A percentile compares a stretch with the other conserved stretches of the same genome.
Evolutionary conservation across 208 protist genomes (phyloP).

Genomic region (Crithidia sp.): DNA sequence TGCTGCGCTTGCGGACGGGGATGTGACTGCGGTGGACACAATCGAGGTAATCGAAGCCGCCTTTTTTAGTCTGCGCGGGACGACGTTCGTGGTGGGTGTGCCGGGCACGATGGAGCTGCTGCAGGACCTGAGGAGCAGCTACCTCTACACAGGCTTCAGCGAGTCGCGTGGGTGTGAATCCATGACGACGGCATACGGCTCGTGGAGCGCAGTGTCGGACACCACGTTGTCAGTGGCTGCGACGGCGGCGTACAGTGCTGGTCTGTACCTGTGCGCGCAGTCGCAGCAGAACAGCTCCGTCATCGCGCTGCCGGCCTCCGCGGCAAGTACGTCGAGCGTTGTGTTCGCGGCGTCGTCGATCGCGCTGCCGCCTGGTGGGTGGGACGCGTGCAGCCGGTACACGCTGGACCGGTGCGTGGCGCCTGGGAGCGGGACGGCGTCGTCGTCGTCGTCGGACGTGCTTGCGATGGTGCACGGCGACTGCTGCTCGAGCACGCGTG

Average conservation of each 20-base stretch:
- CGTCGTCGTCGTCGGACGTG: conserved; percentile 6
- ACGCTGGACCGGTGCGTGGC: conserved; percentile 38
- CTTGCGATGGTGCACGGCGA: conserved; percentile 53
- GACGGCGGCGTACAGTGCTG: not conserved
- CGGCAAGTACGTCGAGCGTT: conserved; percentile 6
- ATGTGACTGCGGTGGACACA: conserved; percentile 24
- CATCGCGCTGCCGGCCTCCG: conserved; percentile 36
- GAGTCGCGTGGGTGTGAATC: conserved; percentile 38
- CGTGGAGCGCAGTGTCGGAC: conserved; percentile 35
- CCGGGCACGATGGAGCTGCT: conserved; percentile 46
- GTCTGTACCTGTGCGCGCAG: no score
- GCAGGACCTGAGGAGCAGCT: conserved; percentile 38
- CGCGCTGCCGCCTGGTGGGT: conserved; percentile 37
- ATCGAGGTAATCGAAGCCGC: conserved; percentile 51
- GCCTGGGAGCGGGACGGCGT: conserved; percentile 29
- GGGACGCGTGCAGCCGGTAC: conserved; percentile 36
- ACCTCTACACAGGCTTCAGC: conserved; percentile 63
- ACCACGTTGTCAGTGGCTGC: conserved; percentile 52
- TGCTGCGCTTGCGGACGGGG: not conserved
- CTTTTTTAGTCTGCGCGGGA: conserved; percentile 55
- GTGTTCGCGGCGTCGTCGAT: conserved; percentile 35
- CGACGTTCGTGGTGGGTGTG: conserved; percentile 55
- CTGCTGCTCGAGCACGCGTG: conserved; percentile 44
- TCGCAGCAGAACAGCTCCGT: no score
- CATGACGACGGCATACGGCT: conserved; percentile 40